Evolutionary conservation across 83 land plant species (phyloP).

Genomic region (Picea mariana): DNA sequence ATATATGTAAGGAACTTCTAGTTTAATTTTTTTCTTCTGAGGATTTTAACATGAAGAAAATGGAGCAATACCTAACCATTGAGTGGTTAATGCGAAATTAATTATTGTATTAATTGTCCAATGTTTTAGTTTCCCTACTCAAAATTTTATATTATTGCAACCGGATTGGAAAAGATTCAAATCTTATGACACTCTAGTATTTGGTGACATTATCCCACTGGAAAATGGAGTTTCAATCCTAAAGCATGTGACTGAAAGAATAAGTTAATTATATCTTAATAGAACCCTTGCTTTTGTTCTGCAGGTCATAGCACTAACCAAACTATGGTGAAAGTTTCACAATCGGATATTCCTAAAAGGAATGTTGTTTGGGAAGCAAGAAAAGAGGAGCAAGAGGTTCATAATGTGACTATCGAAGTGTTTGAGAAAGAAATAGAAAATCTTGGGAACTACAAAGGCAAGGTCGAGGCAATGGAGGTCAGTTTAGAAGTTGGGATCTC

Average conservation of each 20-base stretch:
- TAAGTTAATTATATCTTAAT: neutral
- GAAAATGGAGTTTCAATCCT: neutral
- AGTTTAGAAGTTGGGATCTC: conserved; percentile 17
- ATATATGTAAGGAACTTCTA: too few species aligned
- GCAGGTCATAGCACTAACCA: neutral
- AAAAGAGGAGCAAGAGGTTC: neutral
- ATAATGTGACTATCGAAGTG: neutral
- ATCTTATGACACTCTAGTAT: too few species aligned
- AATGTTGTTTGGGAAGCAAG: neutral
- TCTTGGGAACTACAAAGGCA: neutral
- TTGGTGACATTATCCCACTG: neutral
- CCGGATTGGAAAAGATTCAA: too few species aligned
- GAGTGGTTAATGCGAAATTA: too few species aligned
- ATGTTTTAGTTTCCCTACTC: too few species aligned
- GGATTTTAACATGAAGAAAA: too few species aligned
- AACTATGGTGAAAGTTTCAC: neutral
- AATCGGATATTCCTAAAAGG: neutral
- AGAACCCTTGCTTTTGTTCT: neutral
- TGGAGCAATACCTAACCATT: too few species aligned
- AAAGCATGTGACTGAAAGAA: neutral
- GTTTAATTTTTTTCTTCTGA: too few species aligned
- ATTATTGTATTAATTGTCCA: too few species aligned
- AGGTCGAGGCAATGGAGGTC: conserved; percentile 3
- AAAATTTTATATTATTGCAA: too few species aligned
- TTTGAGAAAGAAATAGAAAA: neutral